Evolutionary conservation across 371 early-diverging fungal genomes (phyloP).

Genomic region (Syncephalis fuscata): DNA sequence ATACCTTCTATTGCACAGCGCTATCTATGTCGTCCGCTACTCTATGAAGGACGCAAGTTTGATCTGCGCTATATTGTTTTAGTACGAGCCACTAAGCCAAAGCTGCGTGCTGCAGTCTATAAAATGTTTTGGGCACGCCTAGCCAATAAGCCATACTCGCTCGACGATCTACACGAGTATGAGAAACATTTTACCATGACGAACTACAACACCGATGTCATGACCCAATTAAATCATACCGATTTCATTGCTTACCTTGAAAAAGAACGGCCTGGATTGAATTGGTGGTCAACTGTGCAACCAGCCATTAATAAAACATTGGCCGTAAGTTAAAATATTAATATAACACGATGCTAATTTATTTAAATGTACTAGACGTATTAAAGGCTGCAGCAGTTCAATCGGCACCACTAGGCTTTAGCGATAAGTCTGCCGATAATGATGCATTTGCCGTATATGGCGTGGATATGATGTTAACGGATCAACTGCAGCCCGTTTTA

Average conservation of each 20-base stretch:
- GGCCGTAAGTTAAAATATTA: not conserved
- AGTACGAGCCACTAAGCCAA: constrained; percentile 18
- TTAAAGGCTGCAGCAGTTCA: constrained; percentile 15
- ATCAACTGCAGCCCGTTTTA: constrained; percentile 23
- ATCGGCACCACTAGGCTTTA: constrained; percentile 21
- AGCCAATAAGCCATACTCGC: constrained; percentile 23
- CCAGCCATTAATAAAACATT: constrained; percentile 26
- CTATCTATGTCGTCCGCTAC: constrained; percentile 28
- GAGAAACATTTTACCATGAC: constrained; percentile 33
- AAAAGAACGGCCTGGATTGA: constrained; percentile 21
- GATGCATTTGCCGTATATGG: constrained; percentile 32
- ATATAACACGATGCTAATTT: too few relatives aligned
- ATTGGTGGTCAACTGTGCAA: constrained; percentile 26
- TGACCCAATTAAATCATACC: constrained; percentile 33
- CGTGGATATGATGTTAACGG: constrained; percentile 34
- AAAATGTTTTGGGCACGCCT: constrained; percentile 43
- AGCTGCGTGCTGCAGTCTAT: constrained; percentile 25
- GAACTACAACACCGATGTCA: constrained; percentile 11
- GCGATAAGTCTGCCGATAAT: constrained; percentile 10
- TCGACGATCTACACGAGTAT: constrained; percentile 28
- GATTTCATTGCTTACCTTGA: constrained; percentile 37
- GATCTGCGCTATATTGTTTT: constrained; percentile 36
- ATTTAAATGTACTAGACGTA: constrained; percentile 28
- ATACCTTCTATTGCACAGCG: constrained; percentile 30
- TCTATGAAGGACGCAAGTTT: constrained; percentile 39